A percentile compares a stretch with the other conserved stretches of the same genome.
phyloP scores from a whole-genome alignment of 208 protist species.

The Blechomonas ayalai region DNA sequence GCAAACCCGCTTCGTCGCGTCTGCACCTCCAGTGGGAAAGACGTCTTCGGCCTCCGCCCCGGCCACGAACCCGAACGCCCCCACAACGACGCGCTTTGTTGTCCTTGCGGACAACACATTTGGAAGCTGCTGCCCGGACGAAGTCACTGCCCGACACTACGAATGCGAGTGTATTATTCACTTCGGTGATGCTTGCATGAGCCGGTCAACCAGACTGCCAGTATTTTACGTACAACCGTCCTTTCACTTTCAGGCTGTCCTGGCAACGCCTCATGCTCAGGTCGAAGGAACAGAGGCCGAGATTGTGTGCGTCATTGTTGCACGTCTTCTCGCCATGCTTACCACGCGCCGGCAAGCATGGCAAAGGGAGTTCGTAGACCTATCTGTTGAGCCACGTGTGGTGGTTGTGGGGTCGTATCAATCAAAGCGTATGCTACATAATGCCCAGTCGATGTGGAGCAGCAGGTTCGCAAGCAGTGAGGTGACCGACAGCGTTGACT shows the following conservation, averaged over 20 bases:
- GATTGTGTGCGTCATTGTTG: too few relatives aligned
- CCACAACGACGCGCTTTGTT: conserved; percentile 37
- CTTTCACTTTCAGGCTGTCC: conserved; percentile 29
- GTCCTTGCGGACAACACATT: conserved; percentile 89
- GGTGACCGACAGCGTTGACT: too few relatives aligned
- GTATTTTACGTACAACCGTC: conserved; percentile 66
- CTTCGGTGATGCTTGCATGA: conserved; percentile 89
- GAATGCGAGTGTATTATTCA: conserved; percentile 79
- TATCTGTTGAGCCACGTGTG: too few relatives aligned
- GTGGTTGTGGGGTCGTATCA: too few relatives aligned
- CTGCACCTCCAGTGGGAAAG: neutral
- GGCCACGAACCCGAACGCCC: conserved; percentile 27
- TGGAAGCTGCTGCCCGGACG: conserved; percentile 88
- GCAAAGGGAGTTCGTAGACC: too few relatives aligned
- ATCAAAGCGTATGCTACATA: too few relatives aligned
- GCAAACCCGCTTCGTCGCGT: neutral
- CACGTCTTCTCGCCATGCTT: too few relatives aligned
- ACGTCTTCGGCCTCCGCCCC: neutral
- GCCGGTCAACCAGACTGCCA: conserved; percentile 63
- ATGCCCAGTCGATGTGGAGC: too few relatives aligned
- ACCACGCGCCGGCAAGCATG: too few relatives aligned
- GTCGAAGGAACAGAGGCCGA: too few relatives aligned
- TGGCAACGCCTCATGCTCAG: too few relatives aligned
- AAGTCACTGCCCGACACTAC: conserved; percentile 88
- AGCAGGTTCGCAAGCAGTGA: too few relatives aligned